phyloP scores from a whole-genome alignment of 345 rosid genomes.

The Citrus cavaleriei region DNA sequence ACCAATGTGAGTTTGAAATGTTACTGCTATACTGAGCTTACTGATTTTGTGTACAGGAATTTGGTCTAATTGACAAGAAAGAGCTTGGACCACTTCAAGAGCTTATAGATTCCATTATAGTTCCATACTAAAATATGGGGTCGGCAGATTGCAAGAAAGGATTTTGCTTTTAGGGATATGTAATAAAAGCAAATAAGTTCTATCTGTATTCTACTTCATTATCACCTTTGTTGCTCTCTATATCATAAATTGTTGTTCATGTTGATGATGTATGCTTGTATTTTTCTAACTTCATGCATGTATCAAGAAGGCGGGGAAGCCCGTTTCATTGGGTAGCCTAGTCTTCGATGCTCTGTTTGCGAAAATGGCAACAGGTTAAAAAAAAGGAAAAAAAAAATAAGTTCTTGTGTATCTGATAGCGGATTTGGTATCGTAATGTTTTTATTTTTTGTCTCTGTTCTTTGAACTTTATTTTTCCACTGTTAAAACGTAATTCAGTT shows the following conservation, averaged over 20 bases:
- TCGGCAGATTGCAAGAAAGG: background rate
- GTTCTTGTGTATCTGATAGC: no score
- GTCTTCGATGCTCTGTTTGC: background rate
- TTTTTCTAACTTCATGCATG: background rate
- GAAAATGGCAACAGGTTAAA: background rate
- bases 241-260: background rate
- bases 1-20: background rate
- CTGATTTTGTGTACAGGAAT: slow-evolving; percentile 55
- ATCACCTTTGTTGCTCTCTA: background rate
- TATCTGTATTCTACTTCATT: background rate
- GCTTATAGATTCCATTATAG: slow-evolving; percentile 80
- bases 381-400: no score
- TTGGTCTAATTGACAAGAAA: slow-evolving; percentile 91
- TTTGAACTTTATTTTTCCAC: no score
- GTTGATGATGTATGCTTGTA: background rate
- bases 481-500: background rate
- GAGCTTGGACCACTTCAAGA: slow-evolving; percentile 98
- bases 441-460: no score
- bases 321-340: background rate
- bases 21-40: background rate
- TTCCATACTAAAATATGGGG: slow-evolving; percentile 54
- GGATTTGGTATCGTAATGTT: no score
- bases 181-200: background rate
- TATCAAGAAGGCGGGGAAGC: background rate
- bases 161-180: background rate